A percentile compares a stretch with the other conserved stretches of the same genome.
Conservation (phyloP, 768 basidiomycete species). For the Pisolithus microcarpus region DNA sequence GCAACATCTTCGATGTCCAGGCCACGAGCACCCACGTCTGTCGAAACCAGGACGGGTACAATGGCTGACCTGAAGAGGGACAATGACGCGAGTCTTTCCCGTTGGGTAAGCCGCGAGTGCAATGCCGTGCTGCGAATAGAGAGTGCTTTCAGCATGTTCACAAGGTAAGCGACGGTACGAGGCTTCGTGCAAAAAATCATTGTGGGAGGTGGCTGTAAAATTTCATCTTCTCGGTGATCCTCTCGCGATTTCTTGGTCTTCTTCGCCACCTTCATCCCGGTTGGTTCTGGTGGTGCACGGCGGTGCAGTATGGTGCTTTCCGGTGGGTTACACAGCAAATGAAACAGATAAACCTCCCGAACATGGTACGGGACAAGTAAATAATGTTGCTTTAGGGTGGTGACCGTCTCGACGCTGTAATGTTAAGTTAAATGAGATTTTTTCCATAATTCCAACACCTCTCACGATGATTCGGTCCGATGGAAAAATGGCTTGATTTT, state of each 20-base stretch:
- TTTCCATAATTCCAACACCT: conserved; percentile 5
- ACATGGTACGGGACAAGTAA: conserved; percentile 92
- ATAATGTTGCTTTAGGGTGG: conserved; percentile 81
- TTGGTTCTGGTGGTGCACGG: conserved; percentile 48
- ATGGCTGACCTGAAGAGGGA: conserved; percentile 78
- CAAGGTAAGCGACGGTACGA: conserved; percentile 86
- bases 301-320: conserved; percentile 65
- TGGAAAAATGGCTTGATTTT: conserved; percentile 87
- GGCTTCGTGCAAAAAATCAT: conserved; percentile 90
- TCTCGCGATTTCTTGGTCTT: conserved; percentile 29
- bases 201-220: conserved; percentile 82
- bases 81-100: conserved; percentile 79
- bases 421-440: conserved; percentile 1
- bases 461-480: conserved; percentile 66
- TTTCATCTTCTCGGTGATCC: conserved; percentile 36
- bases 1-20: conserved; percentile 95
- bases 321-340: conserved; percentile 85
- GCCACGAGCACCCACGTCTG: conserved; percentile 93
- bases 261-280: conserved; percentile 25
- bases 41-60: conserved; percentile 87
- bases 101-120: conserved; percentile 90
- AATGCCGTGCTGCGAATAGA: conserved; percentile 81
- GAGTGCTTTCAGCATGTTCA: conserved; percentile 67
- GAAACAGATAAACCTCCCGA: conserved; percentile 84
- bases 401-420: conserved; percentile 79